These are phyloP conservation scores for Globomyces pollinis-pini DNA, from an alignment of 192 early-diverging fungal genomes.

Conservation along the genomic window DNA sequence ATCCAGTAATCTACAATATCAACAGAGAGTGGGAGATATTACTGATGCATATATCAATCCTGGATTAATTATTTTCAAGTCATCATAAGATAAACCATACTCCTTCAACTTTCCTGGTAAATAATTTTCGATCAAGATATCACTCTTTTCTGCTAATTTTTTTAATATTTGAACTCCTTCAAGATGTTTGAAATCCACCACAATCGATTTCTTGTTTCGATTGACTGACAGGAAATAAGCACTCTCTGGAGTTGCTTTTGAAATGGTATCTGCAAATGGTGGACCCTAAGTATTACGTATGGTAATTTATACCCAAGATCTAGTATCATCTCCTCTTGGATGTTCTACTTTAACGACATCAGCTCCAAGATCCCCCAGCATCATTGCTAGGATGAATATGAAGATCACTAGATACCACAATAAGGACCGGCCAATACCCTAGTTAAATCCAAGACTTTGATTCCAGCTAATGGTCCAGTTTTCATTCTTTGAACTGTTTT, in stretches of 20 bases:
- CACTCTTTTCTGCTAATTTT: conserved; percentile 56
- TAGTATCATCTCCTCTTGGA: conserved; percentile 80
- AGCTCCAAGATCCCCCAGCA: conserved; percentile 49
- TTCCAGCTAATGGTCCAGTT: conserved; percentile 26
- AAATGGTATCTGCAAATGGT: conserved; percentile 28
- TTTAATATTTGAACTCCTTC: conserved; percentile 57
- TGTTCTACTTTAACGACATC: conserved; percentile 88
- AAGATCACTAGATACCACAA: too few relatives aligned
- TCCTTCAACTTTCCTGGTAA: conserved; percentile 77
- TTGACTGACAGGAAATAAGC: conserved; percentile 91
- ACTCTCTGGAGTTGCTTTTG: conserved; percentile 37
- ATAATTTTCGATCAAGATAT: conserved; percentile 90
- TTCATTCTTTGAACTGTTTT: too few relatives aligned
- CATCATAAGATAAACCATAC: conserved; percentile 69
- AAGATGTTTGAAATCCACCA: conserved; percentile 70
- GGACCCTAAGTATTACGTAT: conserved; percentile 36
- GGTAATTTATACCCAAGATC: conserved; percentile 65
- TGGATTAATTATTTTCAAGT: conserved; percentile 61
- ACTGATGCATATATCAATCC: conserved; percentile 13
- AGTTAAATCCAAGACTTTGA: conserved; percentile 33
- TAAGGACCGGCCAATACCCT: conserved; percentile 41
- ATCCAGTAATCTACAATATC: conserved; percentile 62
- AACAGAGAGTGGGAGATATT: too few relatives aligned
- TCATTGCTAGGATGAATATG: too few relatives aligned
- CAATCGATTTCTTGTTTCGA: conserved; percentile 85